Base-by-base conservation (phyloP, 495 filamentous ascomycete species). In the Usnea hakonensis region DNA sequence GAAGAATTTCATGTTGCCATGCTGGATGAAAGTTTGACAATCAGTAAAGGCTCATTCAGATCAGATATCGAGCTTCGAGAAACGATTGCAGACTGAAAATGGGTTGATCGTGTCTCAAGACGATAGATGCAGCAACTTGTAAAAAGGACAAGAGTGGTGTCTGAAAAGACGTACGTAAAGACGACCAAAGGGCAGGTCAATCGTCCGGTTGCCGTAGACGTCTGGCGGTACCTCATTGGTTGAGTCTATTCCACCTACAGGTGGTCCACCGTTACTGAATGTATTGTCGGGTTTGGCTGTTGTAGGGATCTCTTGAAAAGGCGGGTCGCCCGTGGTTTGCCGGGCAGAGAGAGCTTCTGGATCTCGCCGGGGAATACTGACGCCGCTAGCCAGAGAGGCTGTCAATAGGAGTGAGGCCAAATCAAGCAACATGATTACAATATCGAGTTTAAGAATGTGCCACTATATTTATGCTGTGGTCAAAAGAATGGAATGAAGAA, bases 1-100 rank as follows among this genome's bases (percentile, higher is more conserved):
- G 38, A 67, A 69, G 53, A 69, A 69, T 33, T 62, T 69, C 58
- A 67, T 55, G 26, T 67, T 67, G 32, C 67, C 67, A 33, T 67
- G 62, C 46, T 50, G 46, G 21, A 30, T 16, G 6, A 30, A 30
- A 2, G 16, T 50, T 30, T 30, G 13, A 3, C 5, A 48, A 26
- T 50, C 46, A 50, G 46, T 30, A 30, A 28, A 28, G 26, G 4
- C 16, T 30, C 3, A 30, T 16, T 4, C 13, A 4, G 46, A 16
- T 17, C 13, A 5, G 13, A 28, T 30, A 30, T 23, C 10, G 43
- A 48, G 43, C 9, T 48, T 26, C 21, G 43, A 21, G 43, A 48
- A 26, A 14, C 14, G 9, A 26, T 9, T 48, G 21, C 43, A 11
- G 43, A 26, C 21, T 14, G 14, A 8, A 48, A 0, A 26, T 11